Conservation (phyloP, 257 asterid species). For the Nemophila menziesii region DNA sequence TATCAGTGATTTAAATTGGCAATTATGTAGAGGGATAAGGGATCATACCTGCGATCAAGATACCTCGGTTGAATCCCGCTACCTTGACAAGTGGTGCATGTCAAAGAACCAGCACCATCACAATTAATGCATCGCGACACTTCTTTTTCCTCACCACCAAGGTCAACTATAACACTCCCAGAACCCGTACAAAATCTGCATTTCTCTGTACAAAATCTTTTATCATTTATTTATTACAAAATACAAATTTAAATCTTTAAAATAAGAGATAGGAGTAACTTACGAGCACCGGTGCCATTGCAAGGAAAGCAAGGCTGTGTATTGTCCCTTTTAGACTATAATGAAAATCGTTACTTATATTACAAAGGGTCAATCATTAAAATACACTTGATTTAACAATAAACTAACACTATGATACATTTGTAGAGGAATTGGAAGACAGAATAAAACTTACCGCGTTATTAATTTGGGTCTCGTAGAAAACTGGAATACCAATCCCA, state of each 20-base stretch:
- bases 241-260: background rate
- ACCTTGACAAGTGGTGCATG: conserved; percentile 99
- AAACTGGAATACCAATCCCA: conserved; percentile 91
- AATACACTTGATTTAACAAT: background rate
- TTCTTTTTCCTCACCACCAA: conserved; percentile 73
- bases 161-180: conserved; percentile 67
- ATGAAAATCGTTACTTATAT: background rate
- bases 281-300: conserved; percentile 85
- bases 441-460: conserved; percentile 45
- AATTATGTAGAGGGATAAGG: background rate
- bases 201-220: conserved; percentile 36
- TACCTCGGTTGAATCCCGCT: conserved; percentile 96
- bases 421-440: background rate
- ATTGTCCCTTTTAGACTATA: conserved; percentile 81
- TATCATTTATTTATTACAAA: background rate
- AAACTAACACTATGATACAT: too few species aligned
- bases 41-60: conserved; percentile 82
- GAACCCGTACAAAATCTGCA: conserved; percentile 83
- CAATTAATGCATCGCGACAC: conserved; percentile 83
- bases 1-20: background rate
- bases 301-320: conserved; percentile 97
- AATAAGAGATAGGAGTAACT: conserved; percentile 19
- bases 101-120: conserved; percentile 69
- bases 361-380: background rate
- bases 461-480: conserved; percentile 80